phyloP scores from a whole-genome alignment of 805 yeast genomes.

The Saccharomycopsis javanensis region DNA sequence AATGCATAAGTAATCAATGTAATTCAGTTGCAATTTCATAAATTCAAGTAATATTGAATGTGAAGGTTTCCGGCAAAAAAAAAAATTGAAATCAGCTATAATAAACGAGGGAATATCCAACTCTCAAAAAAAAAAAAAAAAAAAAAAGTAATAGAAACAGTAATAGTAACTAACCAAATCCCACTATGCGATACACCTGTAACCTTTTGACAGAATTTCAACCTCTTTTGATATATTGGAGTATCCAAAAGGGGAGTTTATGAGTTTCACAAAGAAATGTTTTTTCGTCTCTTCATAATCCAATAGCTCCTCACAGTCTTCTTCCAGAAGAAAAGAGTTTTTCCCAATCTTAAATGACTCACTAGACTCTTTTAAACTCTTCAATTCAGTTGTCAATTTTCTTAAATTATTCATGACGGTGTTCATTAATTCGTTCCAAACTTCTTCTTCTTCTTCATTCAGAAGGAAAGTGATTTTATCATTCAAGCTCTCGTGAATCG shows the following conservation, averaged over 20 bases:
- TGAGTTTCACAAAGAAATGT: constrained; percentile 10
- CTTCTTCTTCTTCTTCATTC: background rate
- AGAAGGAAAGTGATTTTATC: background rate
- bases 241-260: constrained; percentile 8
- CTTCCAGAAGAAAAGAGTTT: background rate
- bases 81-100: no score
- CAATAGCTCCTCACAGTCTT: background rate
- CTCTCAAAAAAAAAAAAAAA: background rate
- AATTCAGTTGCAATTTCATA: no score
- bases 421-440: background rate
- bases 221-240: background rate
- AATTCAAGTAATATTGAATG: no score
- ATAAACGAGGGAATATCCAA: no score
- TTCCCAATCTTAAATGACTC: background rate
- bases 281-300: constrained; percentile 1
- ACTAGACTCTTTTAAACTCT: background rate
- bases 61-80: no score
- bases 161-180: background rate
- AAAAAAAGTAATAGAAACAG: background rate
- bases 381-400: background rate
- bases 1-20: no score
- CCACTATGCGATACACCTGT: background rate
- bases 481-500: background rate
- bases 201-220: constrained; percentile 6
- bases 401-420: background rate